Base-by-base conservation (phyloP, 1,139 yeast genomes). In the Candida freyschussii region DNA sequence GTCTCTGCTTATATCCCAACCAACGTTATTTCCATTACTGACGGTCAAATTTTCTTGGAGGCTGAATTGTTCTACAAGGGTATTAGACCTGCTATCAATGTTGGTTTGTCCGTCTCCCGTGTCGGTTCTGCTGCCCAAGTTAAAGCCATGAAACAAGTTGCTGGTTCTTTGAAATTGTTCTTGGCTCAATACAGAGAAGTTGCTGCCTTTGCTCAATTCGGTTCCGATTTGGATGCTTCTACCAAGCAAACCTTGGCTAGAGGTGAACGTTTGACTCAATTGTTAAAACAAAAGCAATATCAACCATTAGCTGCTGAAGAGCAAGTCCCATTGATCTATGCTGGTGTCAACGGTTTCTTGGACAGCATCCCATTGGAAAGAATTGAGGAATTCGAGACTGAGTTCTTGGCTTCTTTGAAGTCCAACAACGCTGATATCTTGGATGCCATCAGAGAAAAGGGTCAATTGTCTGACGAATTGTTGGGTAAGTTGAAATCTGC, bases 171-270 rank as follows among this genome's bases (percentile, higher is more conserved):
- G 74, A 91, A 91, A 75, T 85, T 91, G 72, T 91, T 86, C 96
- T 85, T 91, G 80, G 99, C 99, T 61, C 99, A 91, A 78, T 91
- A 91, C 85, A 91, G 99, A 86, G 99, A 91, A 81, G 98, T 91
- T 62, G 98, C 98, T 64, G 98, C 99, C 60, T 91, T 91, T 72
- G 98, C 99, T 60, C 99, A 91, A 78, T 91, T 91, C 78, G 98
- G 99, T 83, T 91, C 99, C 59, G 99, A 93, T 72, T 82, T 93
- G 71, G 99, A 93, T 72, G 97, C 99, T 60, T 86, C 97, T 44
- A 93, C 99, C 72, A 91, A 91, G 79, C 96, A 87, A 76, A 93
- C 98, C 62, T 82, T 93, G 69, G 74, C 76, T 61, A 91, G 99
- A 83, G 99, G 99, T 87, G 98, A 93, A 81, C 93, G 98, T 80